These are phyloP conservation scores for Lactarius hengduanensis DNA, from an alignment of 768 basidiomycete genomes.

Conservation along the genomic window DNA sequence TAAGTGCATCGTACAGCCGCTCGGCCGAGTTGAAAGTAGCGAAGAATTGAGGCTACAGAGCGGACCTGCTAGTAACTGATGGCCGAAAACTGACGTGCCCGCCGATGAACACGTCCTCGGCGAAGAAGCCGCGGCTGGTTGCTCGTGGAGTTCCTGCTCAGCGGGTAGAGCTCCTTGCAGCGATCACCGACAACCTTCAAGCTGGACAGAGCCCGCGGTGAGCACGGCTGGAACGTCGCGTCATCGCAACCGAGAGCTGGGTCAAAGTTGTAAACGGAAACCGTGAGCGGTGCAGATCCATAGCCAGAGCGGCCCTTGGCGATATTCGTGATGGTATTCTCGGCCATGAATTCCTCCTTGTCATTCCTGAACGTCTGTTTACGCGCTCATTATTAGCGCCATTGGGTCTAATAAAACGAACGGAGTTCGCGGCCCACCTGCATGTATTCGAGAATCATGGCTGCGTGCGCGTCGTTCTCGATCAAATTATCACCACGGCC, in stretches of 20 bases:
- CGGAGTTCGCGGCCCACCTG: conserved; percentile 4
- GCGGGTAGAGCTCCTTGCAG: conserved; percentile 15
- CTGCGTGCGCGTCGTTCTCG: conserved; percentile 17
- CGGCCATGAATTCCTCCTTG: conserved; percentile 22
- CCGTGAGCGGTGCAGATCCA: conserved; percentile 22
- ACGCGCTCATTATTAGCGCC: neutral
- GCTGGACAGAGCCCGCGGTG: conserved; percentile 23
- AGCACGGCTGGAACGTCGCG: conserved; percentile 24
- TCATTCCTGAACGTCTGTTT: conserved; percentile 25
- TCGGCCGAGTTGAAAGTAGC: conserved; percentile 34
- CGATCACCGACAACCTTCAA: conserved; percentile 22
- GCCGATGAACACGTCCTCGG: conserved; percentile 13
- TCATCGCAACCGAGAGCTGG: conserved; percentile 21
- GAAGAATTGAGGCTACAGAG: conserved; percentile 33
- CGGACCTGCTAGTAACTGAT: neutral
- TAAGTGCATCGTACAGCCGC: conserved; percentile 34
- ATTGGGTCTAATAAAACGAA: neutral
- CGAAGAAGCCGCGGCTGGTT: conserved; percentile 23
- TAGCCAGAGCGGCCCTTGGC: conserved; percentile 21
- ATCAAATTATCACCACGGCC: neutral
- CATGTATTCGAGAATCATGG: conserved; percentile 21
- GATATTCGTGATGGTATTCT: conserved; percentile 19
- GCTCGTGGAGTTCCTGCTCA: conserved; percentile 16
- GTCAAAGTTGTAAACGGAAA: conserved; percentile 23
- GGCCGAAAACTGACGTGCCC: conserved; percentile 16